phyloP scores from a whole-genome alignment of 345 rosid species.

The Populus simonii region DNA sequence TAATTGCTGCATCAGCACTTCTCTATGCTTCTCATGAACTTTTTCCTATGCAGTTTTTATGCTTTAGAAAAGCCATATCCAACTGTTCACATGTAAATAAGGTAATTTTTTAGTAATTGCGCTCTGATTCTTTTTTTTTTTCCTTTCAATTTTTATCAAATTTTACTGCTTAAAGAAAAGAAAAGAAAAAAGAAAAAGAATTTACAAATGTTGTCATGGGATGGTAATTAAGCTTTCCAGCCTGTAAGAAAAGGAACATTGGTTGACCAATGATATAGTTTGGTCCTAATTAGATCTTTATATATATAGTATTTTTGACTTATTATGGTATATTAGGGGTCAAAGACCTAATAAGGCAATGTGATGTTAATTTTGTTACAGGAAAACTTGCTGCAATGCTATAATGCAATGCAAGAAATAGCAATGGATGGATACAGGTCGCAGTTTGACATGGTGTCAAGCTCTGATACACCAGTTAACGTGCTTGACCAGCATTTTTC shows the following conservation, averaged over 20 bases:
- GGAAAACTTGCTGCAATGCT: slow-evolving; percentile 55
- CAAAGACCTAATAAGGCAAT: background rate
- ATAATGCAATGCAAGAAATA: slow-evolving; percentile 38
- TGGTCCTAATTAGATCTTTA: background rate
- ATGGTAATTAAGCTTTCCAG: background rate
- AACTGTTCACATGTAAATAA: slow-evolving; percentile 58
- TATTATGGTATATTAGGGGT: no score
- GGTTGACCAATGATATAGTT: background rate
- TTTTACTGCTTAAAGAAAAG: background rate
- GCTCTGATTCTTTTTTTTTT: background rate
- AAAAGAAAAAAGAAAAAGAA: no score
- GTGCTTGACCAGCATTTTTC: slow-evolving; percentile 57
- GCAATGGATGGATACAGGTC: slow-evolving; percentile 38
- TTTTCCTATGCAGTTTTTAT: slow-evolving; percentile 45
- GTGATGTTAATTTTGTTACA: slow-evolving; percentile 6
- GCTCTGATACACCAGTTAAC: slow-evolving; percentile 46
- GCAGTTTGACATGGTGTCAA: slow-evolving; percentile 28
- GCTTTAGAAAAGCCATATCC: slow-evolving; percentile 42
- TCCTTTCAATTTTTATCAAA: background rate
- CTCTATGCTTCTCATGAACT: slow-evolving; percentile 57
- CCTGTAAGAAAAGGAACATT: background rate
- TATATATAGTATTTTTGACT: no score
- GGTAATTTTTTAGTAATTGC: slow-evolving; percentile 30
- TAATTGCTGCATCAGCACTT: slow-evolving; percentile 66
- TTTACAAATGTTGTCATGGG: background rate